A percentile compares a stretch with the other conserved stretches of the same genome.
phyloP scores from a whole-genome alignment of 2,329 filamentous ascomycete species.

The Mycosphaerella sp. region DNA sequence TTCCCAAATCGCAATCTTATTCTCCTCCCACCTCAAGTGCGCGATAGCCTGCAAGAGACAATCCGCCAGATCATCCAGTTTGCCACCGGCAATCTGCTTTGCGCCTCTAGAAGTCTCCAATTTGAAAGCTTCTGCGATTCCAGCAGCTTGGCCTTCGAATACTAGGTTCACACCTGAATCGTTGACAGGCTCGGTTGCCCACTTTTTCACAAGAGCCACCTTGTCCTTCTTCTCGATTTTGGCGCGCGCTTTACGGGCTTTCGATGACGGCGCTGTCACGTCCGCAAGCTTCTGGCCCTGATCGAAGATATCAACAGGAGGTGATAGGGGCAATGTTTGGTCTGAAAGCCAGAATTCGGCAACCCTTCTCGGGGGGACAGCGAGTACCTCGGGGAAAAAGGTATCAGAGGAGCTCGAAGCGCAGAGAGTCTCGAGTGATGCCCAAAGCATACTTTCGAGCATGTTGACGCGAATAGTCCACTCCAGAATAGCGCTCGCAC shows the following conservation, averaged over 20 bases:
- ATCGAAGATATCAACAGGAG: slow-evolving; percentile 11
- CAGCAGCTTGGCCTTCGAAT: slow-evolving; percentile 34
- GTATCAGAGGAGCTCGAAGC: slow-evolving; percentile 32
- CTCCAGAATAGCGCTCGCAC: slow-evolving; percentile 61
- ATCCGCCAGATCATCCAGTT: slow-evolving; percentile 77
- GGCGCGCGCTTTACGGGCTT: slow-evolving; percentile 19
- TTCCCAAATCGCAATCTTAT: slow-evolving; percentile 30
- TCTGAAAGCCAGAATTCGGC: slow-evolving; percentile 49
- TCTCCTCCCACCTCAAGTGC: slow-evolving; percentile 69
- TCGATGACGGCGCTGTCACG: slow-evolving; percentile 2
- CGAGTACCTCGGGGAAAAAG: slow-evolving; percentile 37
- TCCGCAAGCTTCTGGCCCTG: slow-evolving; percentile 6
- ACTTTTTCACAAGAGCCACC: slow-evolving; percentile 55
- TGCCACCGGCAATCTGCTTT: slow-evolving; percentile 35
- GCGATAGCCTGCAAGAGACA: slow-evolving; percentile 70
- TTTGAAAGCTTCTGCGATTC: slow-evolving; percentile 34
- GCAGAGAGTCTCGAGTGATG: slow-evolving; percentile 54
- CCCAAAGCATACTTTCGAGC: slow-evolving; percentile 75
- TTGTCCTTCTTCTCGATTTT: slow-evolving; percentile 53
- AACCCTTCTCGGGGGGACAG: slow-evolving; percentile 51
- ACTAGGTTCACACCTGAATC: slow-evolving; percentile 20
- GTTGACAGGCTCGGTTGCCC: slow-evolving; percentile 37
- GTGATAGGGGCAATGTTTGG: not conserved
- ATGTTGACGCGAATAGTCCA: slow-evolving; percentile 80
- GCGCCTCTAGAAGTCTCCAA: slow-evolving; percentile 17